Conservation (phyloP, 2,329 filamentous ascomycete genomes). For the Colletotrichum orbiculare region DNA sequence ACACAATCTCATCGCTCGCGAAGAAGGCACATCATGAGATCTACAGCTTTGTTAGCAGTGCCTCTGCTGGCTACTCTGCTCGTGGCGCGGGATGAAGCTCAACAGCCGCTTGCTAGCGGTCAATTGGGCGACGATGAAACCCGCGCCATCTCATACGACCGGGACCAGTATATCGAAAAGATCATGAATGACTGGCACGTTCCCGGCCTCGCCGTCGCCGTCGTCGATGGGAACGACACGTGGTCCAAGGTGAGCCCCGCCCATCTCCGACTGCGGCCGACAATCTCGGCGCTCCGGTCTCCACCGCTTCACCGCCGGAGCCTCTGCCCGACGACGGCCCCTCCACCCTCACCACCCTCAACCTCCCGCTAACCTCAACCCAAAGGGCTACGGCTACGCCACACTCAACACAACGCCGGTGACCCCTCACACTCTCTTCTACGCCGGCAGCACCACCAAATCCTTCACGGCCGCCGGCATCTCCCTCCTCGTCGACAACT, state of each 20-base stretch:
- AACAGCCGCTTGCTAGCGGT: neutral
- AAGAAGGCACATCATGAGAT: neutral
- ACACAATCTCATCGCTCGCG: too few species aligned
- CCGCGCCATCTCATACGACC: neutral
- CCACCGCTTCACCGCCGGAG: neutral
- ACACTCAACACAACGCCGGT: conserved; percentile 48
- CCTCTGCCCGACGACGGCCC: neutral
- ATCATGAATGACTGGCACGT: conserved; percentile 51
- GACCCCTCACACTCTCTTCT: conserved; percentile 63
- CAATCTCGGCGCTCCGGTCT: too few species aligned
- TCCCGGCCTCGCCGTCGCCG: conserved; percentile 54
- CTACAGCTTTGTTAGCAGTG: neutral
- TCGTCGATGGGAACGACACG: conserved; percentile 51
- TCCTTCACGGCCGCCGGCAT: conserved; percentile 62
- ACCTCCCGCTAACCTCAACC: conserved; percentile 7
- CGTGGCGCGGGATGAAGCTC: neutral
- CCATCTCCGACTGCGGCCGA: neutral
- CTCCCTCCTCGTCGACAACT: conserved; percentile 59
- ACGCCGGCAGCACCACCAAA: conserved; percentile 67
- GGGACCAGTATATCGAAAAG: conserved; percentile 39
- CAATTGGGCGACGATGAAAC: neutral
- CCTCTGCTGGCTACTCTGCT: neutral
- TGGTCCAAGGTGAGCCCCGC: conserved; percentile 45
- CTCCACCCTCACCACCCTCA: neutral
- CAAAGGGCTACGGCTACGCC: conserved; percentile 52